Evolutionary conservation across 2,329 filamentous ascomycete species (phyloP).

Genomic region (Davidsoniella neocaledoniae): DNA sequence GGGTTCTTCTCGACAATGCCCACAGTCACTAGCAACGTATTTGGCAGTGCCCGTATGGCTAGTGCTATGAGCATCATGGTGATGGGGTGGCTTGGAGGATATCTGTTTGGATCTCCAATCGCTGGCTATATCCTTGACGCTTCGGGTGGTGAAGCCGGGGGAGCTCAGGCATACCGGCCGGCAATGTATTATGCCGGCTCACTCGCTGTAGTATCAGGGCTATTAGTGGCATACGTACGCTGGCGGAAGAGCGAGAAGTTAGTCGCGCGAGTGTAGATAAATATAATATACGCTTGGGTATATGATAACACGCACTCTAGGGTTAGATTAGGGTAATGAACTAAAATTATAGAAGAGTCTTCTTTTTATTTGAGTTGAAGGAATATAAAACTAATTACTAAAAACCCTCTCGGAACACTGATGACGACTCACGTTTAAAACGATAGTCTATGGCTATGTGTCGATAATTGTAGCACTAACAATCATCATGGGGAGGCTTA

Average conservation of each 20-base stretch:
- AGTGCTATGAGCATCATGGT: conserved; percentile 46
- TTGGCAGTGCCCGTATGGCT: conserved; percentile 35
- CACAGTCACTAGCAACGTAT: conserved; percentile 42
- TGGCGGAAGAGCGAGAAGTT: conserved; percentile 24
- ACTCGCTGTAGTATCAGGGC: conserved; percentile 28
- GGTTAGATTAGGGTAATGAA: too few relatives aligned
- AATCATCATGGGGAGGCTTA: too few relatives aligned
- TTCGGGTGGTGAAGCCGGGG: conserved; percentile 31
- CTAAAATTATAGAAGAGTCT: neutral
- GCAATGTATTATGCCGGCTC: conserved; percentile 46
- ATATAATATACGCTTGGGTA: too few relatives aligned
- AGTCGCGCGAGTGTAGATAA: conserved; percentile 21
- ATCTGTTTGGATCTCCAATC: conserved; percentile 43
- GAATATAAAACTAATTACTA: too few relatives aligned
- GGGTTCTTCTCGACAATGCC: conserved; percentile 49
- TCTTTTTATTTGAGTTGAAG: neutral
- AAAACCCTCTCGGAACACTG: too few relatives aligned
- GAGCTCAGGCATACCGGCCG: conserved; percentile 36
- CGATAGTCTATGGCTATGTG: too few relatives aligned
- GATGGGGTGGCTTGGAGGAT: conserved; percentile 43
- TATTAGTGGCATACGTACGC: conserved; percentile 26
- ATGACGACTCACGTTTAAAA: too few relatives aligned
- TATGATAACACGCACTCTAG: too few relatives aligned
- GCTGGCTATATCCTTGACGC: conserved; percentile 41
- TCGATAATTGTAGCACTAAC: too few relatives aligned